A percentile compares a stretch with the other conserved stretches of the same genome.
Evolutionary conservation across 164 flowering plant species (phyloP).

Genomic region (Umbellularia californica): DNA sequence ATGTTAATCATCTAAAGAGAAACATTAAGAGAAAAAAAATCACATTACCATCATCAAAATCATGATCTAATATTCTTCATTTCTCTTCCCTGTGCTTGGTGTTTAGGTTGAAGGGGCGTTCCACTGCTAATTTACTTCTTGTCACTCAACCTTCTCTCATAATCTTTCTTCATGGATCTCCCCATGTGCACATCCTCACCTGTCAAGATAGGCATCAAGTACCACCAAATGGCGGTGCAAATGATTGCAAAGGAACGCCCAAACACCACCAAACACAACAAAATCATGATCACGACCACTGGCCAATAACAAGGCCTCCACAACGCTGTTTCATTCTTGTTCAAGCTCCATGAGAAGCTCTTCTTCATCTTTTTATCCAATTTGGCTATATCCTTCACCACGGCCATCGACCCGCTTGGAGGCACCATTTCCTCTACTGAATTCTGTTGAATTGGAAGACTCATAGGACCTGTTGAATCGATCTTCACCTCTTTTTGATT

Average conservation of each 20-base stretch:
- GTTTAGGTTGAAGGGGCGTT: not conserved
- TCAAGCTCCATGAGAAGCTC: conserved; percentile 4
- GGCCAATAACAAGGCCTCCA: conserved; percentile 33
- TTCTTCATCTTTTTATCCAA: conserved; percentile 1
- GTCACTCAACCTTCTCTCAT: conserved; percentile 7
- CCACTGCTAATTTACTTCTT: not conserved
- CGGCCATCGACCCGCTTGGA: not conserved
- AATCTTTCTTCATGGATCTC: conserved; percentile 28
- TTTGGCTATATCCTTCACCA: not conserved
- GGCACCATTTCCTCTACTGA: not conserved
- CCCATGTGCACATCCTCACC: conserved; percentile 2
- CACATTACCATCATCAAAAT: not conserved
- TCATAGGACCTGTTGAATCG: too few relatives aligned
- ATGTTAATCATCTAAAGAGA: not conserved
- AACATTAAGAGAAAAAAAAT: not conserved
- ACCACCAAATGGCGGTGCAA: conserved; percentile 51
- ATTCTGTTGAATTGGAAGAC: not conserved
- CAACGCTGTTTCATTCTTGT: conserved; percentile 6
- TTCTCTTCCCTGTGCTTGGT: not conserved
- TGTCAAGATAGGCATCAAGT: conserved; percentile 34
- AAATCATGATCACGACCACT: conserved; percentile 28
- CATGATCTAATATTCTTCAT: not conserved
- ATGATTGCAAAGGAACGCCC: conserved; percentile 47
- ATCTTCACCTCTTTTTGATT: not conserved
- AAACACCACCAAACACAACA: conserved; percentile 40